Base-by-base conservation (phyloP, 2,329 filamentous ascomycete species). In the Arthrinium puccinioides region DNA sequence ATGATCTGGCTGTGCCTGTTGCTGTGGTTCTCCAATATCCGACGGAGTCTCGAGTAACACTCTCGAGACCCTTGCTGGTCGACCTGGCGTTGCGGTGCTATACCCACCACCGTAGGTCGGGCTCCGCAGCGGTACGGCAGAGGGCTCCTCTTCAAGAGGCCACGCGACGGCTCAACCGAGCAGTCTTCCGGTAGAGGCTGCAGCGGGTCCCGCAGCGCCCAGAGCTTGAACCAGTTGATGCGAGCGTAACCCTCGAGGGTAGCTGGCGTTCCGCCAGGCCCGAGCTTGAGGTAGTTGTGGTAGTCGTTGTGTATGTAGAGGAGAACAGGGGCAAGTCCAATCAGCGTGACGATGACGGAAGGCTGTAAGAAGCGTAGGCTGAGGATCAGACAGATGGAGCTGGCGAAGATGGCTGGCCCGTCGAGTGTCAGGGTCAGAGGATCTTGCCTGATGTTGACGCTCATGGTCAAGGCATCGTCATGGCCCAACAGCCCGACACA, bases 221-320 rank as follows among this genome's bases (percentile, higher is more conserved):
- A 81, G 32, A 89, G 62, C 9, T 82, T 77, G 33, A 90, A 74
- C 59, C 78, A 76, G 44, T 81, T 82, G 58, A 92, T 79, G 38
- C 76, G 74, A 19, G 87, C 61, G 58, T 90, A 94, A 45, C 86
- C 87, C 5, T 61, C 45, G 28, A 84, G 74, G 1, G 83, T 92
- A 3, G 80, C 72, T 1, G 87, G 85, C 0, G 84, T 90, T 41
- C 87, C 87, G 18, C 87, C 87, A 0, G 85, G 86, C 0, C 87
- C 87, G 15, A 94, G 76, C 26, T 74, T 74, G 45, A 90, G 65
- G 61, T 87, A 92, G 55, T 81, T 82, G 37, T 69, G 64, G 60
- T 87, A 92, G 65, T 90, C 84, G 53, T 78, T 76, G 53, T 78
- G 76, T 49, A 85, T 60, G 42, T 74, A 64, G 6, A 76, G 55